Conservation (phyloP, 2,329 filamentous ascomycete genomes). For the Fusarium scirpi region DNA sequence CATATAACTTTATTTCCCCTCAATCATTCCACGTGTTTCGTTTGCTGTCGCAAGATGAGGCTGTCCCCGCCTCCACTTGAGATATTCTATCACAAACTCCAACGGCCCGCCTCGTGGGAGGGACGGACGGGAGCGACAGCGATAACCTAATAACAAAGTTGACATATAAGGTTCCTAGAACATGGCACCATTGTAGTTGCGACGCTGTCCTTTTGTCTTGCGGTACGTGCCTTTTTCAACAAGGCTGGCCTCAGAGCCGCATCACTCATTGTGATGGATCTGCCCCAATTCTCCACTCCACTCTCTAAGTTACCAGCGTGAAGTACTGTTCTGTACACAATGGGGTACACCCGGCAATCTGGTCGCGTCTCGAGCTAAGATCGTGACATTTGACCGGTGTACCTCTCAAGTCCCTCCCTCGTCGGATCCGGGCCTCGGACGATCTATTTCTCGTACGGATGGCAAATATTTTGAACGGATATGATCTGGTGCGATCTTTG, state of each 20-base stretch:
- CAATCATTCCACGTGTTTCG: constrained; percentile 1
- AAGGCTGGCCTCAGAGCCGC: constrained; percentile 47
- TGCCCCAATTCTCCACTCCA: constrained; percentile 46
- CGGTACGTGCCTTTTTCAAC: constrained; percentile 28
- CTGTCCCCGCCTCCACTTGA: constrained; percentile 19
- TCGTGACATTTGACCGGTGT: constrained; percentile 47
- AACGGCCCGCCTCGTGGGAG: constrained; percentile 1
- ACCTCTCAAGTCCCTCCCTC: constrained; percentile 46
- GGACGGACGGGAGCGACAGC: background rate
- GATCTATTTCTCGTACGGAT: constrained; percentile 20
- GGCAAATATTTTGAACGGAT: background rate
- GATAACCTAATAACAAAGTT: background rate
- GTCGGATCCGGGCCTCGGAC: constrained; percentile 32
- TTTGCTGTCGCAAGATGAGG: constrained; percentile 8
- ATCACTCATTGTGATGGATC: constrained; percentile 43
- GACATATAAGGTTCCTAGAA: background rate
- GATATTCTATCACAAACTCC: background rate
- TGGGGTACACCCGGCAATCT: constrained; percentile 46
- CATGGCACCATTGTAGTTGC: constrained; percentile 3
- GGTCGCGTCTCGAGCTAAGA: constrained; percentile 47
- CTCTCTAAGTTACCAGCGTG: constrained; percentile 40
- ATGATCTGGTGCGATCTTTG: background rate
- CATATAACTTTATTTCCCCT: background rate
- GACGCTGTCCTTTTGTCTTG: constrained; percentile 8
- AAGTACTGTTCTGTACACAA: constrained; percentile 43